Evolutionary conservation across 2,329 filamentous ascomycete genomes (phyloP).

Genomic region (Aspergillus sp.): DNA sequence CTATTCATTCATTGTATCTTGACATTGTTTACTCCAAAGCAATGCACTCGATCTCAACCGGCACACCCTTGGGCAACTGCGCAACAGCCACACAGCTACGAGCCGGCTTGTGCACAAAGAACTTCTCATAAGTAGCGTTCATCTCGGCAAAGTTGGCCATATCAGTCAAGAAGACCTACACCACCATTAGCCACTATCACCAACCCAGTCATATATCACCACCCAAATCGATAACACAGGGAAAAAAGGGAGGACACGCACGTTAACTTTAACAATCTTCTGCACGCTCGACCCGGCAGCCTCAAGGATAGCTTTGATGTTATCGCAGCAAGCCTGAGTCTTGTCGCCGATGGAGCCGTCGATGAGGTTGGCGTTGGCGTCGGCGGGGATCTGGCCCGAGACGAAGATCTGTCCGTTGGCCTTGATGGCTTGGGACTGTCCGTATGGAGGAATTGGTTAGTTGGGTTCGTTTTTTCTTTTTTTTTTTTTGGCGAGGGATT

Average conservation of each 20-base stretch:
- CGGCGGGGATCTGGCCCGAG: slow-evolving; percentile 70
- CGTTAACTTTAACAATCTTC: slow-evolving; percentile 80
- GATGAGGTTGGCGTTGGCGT: slow-evolving; percentile 54
- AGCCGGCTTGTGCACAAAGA: slow-evolving; percentile 60
- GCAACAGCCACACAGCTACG: slow-evolving; percentile 58
- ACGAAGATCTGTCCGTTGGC: slow-evolving; percentile 63
- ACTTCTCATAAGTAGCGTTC: slow-evolving; percentile 66
- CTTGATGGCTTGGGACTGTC: slow-evolving; percentile 54
- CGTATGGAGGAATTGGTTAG: slow-evolving; percentile 1
- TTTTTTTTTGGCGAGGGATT: not conserved
- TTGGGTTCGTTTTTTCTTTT: not conserved
- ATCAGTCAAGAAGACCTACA: slow-evolving; percentile 72
- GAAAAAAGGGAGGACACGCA: slow-evolving; percentile 18
- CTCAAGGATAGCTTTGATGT: slow-evolving; percentile 74
- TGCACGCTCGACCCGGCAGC: slow-evolving; percentile 71
- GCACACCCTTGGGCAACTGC: slow-evolving; percentile 57
- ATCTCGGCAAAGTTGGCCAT: slow-evolving; percentile 83
- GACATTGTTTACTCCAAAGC: slow-evolving; percentile 41
- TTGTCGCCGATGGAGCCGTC: slow-evolving; percentile 61
- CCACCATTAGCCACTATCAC: not conserved
- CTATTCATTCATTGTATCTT: not conserved
- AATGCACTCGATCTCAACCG: slow-evolving; percentile 60
- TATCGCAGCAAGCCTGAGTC: slow-evolving; percentile 66
- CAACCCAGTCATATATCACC: not conserved
- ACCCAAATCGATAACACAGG: slow-evolving; percentile 1